Base-by-base conservation (phyloP, 371 early-diverging fungal genomes). In the Lichtheimia ornata region DNA sequence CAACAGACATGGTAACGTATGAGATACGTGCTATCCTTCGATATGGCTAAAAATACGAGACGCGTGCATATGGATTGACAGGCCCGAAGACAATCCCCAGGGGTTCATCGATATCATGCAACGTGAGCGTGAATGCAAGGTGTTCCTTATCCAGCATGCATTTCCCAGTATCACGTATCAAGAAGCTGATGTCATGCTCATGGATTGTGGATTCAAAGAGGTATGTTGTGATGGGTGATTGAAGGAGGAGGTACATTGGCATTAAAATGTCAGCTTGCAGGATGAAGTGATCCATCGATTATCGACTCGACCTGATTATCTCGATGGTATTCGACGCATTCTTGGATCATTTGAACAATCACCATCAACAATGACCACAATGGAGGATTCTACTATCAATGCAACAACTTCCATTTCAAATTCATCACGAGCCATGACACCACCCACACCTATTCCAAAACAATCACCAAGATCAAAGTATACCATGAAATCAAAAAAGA, bases 151-250 rank as follows among this genome's bases (percentile, higher is more conserved):
- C 57, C 82, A 81, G 42, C 67, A 67, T n/a, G 82, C 89, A 65
- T 93, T 86, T 65, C 82, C 76, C 15, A 84, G 90, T 62, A 59
- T 96, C 18, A 72, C 77, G 0, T 82, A 84, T 45, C 88, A 91
- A 58, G 95, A 96, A 73, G 91, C 94, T 40, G 77, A 85, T 56
- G 84, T 88, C 49, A 88, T 92, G 41, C 69, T 94, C 28, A 79
- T 82, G 66, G 91, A 93, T 65, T 87, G 87, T 63, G 77, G 74
- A 25, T 77, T 88, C 56, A 89, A 94, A 57, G 95, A 93, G 74
- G 91, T 79, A 69, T 27, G n/a, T 15, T 22, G 41, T 56, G 22
- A 15, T 20, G 15, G 4, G 9, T 5, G 47, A 47, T 47, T 7
- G 14, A 47, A 52, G 27, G 18, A 50, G 53, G 22, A 52, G 25